A percentile compares a stretch with the other conserved stretches of the same genome.
These are phyloP conservation scores for Magnolia changhungtana DNA, from an alignment of 164 flowering plant genomes.

Conservation along the genomic window DNA sequence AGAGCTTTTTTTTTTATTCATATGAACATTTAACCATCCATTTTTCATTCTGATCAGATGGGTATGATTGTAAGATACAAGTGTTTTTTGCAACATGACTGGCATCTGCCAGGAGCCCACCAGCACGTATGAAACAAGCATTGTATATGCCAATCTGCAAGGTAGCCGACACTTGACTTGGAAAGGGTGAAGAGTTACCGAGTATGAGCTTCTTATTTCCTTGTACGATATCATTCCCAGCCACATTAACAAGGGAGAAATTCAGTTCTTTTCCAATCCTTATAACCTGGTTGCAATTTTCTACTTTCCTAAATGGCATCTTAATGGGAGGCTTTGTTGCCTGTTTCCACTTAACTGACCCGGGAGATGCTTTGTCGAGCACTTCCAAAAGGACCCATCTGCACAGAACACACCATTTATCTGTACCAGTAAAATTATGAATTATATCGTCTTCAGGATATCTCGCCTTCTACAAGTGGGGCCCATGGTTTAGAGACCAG, in stretches of 20 bases:
- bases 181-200: slow-evolving; percentile 40
- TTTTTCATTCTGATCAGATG: too few relatives aligned
- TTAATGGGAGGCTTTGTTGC: slow-evolving; percentile 92
- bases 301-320: slow-evolving; percentile 97
- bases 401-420: slow-evolving; percentile 20
- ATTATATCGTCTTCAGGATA: too few relatives aligned
- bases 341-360: slow-evolving; percentile 88
- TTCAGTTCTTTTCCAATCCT: slow-evolving; percentile 73
- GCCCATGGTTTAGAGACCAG: not conserved
- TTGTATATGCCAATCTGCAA: not conserved
- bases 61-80: too few relatives aligned
- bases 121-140: not conserved
- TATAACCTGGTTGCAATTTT: slow-evolving; percentile 89
- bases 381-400: slow-evolving; percentile 92
- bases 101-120: not conserved
- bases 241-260: slow-evolving; percentile 81
- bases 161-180: not conserved
- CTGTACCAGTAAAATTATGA: not conserved
- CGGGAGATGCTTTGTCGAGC: slow-evolving; percentile 83
- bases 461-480: not conserved
- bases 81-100: not conserved
- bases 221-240: slow-evolving; percentile 87
- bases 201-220: slow-evolving; percentile 93
- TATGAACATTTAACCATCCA: too few relatives aligned
- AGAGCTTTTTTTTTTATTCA: too few relatives aligned